These are phyloP conservation scores for Solanum rostratum DNA, from an alignment of 257 asterid species.

Conservation along the genomic window DNA sequence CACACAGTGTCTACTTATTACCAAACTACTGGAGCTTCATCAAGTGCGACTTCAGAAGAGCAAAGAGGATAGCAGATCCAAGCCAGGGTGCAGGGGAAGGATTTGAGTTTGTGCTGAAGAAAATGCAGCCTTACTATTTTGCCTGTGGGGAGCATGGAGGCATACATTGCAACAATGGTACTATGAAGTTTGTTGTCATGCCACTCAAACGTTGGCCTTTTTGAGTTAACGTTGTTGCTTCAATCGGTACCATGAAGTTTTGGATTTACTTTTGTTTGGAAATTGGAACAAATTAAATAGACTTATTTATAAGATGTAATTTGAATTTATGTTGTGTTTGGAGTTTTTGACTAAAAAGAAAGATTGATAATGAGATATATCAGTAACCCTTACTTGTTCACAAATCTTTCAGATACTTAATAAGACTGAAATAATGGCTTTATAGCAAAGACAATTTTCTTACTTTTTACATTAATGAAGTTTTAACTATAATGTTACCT, in stretches of 20 bases:
- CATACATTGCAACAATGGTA: constrained; percentile 54
- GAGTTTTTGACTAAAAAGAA: background rate
- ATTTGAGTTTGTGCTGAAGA: constrained; percentile 44
- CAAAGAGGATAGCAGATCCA: constrained; percentile 34
- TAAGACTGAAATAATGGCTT: too few relatives aligned
- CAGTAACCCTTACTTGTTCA: background rate
- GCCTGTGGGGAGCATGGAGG: constrained; percentile 61
- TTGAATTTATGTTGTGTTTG: background rate
- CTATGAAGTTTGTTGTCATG: constrained; percentile 60
- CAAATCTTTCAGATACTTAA: too few relatives aligned
- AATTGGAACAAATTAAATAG: background rate
- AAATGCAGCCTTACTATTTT: constrained; percentile 52
- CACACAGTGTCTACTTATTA: constrained; percentile 59
- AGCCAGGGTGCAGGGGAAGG: constrained; percentile 43
- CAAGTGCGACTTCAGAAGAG: constrained; percentile 49
- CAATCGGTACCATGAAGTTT: too few relatives aligned
- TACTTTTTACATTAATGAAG: too few relatives aligned
- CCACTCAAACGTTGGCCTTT: constrained; percentile 39
- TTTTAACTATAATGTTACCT: too few relatives aligned
- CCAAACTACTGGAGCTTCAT: constrained; percentile 44
- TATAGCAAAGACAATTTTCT: too few relatives aligned
- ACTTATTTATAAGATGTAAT: background rate
- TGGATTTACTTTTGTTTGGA: background rate
- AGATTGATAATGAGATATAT: background rate
- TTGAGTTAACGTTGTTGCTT: background rate